A percentile compares a stretch with the other conserved stretches of the same genome.
Evolutionary conservation across 139 green algal species (phyloP).

Genomic region (Yamagishiella unicocca): DNA sequence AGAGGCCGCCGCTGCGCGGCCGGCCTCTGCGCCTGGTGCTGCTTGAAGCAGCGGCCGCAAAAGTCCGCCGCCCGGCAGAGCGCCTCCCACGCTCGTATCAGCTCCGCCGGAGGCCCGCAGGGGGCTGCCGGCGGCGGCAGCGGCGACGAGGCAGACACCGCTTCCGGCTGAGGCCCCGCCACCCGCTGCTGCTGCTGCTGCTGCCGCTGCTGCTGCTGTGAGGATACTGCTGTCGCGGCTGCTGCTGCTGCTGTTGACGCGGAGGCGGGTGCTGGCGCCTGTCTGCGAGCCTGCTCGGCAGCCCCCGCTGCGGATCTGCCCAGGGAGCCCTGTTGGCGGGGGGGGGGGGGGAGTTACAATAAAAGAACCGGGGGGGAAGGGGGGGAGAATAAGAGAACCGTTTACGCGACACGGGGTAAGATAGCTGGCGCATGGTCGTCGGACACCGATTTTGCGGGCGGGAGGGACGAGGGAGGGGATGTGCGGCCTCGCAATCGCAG

Average conservation of each 20-base stretch:
- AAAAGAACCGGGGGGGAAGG: no score
- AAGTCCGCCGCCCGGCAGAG: slow-evolving; percentile 7
- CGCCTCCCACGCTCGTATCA: slow-evolving; percentile 24
- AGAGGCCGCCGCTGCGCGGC: no score
- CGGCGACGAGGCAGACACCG: neutral
- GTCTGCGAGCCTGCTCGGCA: slow-evolving; percentile 1
- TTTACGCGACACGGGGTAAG: neutral
- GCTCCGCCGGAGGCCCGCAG: neutral
- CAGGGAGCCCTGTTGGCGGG: neutral
- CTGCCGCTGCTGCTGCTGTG: neutral
- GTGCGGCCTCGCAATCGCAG: no score
- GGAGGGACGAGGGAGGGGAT: neutral
- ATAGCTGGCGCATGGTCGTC: no score
- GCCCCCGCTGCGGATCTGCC: neutral
- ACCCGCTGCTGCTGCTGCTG: neutral
- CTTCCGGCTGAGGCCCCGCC: no score
- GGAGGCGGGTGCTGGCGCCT: neutral
- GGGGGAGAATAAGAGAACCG: no score
- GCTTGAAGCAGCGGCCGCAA: slow-evolving; percentile 22
- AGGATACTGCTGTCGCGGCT: neutral
- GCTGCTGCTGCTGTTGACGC: neutral
- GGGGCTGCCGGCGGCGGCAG: neutral
- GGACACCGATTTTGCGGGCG: no score
- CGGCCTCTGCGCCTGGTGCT: slow-evolving; percentile 8
- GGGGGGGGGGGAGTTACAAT: neutral